phyloP scores from a whole-genome alignment of 768 basidiomycete genomes.

The Glaciozyma antarctica region DNA sequence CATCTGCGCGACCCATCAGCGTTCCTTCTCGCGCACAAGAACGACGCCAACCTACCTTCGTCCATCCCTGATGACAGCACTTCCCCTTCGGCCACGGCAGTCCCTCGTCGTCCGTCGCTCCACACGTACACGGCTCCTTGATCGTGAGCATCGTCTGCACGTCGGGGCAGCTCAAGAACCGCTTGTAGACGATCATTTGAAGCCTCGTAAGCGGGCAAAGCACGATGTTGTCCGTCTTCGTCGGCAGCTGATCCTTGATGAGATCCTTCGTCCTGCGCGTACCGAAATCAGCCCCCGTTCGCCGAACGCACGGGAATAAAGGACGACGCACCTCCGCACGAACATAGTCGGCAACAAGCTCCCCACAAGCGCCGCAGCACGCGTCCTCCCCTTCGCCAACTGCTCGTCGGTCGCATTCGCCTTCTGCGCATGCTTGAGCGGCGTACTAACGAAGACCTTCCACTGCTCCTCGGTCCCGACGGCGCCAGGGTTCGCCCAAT shows the following conservation, averaged over 20 bases:
- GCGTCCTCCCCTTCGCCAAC: slow-evolving; percentile 49
- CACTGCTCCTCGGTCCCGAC: slow-evolving; percentile 63
- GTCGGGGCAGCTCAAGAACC: slow-evolving; percentile 52
- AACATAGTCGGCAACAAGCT: slow-evolving; percentile 73
- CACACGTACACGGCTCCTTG: slow-evolving; percentile 63
- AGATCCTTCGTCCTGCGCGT: slow-evolving; percentile 14
- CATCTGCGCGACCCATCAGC: not conserved
- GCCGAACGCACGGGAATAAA: slow-evolving; percentile 45
- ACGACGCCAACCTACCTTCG: not conserved
- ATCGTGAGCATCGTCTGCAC: slow-evolving; percentile 64
- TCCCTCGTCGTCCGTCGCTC: slow-evolving; percentile 12
- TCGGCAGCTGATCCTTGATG: slow-evolving; percentile 54
- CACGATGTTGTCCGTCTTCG: slow-evolving; percentile 80
- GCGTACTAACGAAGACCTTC: slow-evolving; percentile 39
- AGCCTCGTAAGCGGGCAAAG: slow-evolving; percentile 74
- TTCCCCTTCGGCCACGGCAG: slow-evolving; percentile 50
- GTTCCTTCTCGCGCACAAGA: not conserved
- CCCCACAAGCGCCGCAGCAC: slow-evolving; percentile 53
- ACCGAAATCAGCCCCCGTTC: slow-evolving; percentile 40
- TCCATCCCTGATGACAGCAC: slow-evolving; percentile 46
- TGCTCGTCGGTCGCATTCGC: slow-evolving; percentile 56
- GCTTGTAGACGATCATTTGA: slow-evolving; percentile 52
- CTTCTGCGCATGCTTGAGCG: slow-evolving; percentile 60
- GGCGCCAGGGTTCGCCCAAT: slow-evolving; percentile 47
- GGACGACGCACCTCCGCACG: slow-evolving; percentile 61